phyloP scores from a whole-genome alignment of 768 basidiomycete species.

The Mycena leptocephala region DNA sequence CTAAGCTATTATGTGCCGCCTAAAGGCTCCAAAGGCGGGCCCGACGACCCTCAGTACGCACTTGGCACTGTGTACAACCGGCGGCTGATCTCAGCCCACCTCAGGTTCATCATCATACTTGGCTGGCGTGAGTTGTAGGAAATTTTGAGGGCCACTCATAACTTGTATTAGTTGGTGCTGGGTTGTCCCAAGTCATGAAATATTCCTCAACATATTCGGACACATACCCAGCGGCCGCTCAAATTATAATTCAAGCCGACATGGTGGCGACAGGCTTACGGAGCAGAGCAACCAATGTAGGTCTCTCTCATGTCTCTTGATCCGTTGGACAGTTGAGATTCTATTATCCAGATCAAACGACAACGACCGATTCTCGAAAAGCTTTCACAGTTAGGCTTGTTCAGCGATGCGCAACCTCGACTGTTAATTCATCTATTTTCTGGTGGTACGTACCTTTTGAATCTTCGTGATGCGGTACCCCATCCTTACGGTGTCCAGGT shows the following conservation, averaged over 20 bases:
- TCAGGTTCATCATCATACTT: slow-evolving; percentile 3
- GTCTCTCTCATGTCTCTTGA: not conserved
- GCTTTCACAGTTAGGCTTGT: not conserved
- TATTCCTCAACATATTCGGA: not conserved
- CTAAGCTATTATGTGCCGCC: not conserved
- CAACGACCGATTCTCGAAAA: not conserved
- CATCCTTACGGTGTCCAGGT: not conserved
- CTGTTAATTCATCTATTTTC: slow-evolving; percentile 17
- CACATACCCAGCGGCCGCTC: not conserved
- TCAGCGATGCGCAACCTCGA: not conserved
- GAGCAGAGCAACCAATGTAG: not conserved
- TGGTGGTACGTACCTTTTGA: not conserved
- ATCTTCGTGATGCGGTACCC: not conserved
- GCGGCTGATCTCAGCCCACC: not conserved
- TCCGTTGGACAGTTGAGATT: not conserved
- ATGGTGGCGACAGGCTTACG: not conserved
- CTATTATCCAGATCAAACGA: not conserved
- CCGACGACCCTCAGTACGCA: slow-evolving; percentile 7
- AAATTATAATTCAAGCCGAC: not conserved
- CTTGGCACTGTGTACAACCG: too few relatives aligned
- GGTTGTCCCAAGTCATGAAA: not conserved
- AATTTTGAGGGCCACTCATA: not conserved
- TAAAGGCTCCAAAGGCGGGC: not conserved
- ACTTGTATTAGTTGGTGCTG: not conserved
- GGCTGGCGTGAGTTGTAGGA: not conserved